Conservation (phyloP, 1,139 yeast species). For the Kodamaea suecica region DNA sequence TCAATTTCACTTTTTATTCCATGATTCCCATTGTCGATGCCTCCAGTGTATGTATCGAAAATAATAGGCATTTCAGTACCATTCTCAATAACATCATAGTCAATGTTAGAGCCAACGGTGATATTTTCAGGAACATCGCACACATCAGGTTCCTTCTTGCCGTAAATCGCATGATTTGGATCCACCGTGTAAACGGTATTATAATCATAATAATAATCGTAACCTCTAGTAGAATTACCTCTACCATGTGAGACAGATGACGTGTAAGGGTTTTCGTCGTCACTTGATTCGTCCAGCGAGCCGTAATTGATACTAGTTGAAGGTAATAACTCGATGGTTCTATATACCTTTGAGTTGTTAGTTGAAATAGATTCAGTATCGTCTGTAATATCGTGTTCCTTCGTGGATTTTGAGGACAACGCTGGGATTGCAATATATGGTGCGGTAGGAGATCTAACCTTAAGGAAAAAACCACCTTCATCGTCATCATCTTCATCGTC, state of each 20-base stretch:
- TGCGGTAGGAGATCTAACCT: slow-evolving; percentile 47
- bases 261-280: slow-evolving; percentile 50
- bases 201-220: slow-evolving; percentile 83
- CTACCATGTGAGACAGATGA: slow-evolving; percentile 74
- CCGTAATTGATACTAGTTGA: slow-evolving; percentile 80
- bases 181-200: slow-evolving; percentile 73
- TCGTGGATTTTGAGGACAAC: slow-evolving; percentile 8
- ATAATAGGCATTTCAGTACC: slow-evolving; percentile 13
- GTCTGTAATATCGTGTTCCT: slow-evolving; percentile 17
- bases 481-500: slow-evolving; percentile 54
- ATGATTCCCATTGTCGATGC: no score
- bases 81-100: slow-evolving; percentile 34
- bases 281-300: slow-evolving; percentile 67
- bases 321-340: slow-evolving; percentile 72
- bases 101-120: slow-evolving; percentile 39
- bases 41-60: no score
- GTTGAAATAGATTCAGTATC: slow-evolving; percentile 27
- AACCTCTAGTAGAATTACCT: slow-evolving; percentile 63
- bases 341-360: slow-evolving; percentile 26
- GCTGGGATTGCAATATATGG: slow-evolving; percentile 15
- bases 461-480: slow-evolving; percentile 69
- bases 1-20: no score
- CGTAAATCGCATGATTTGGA: slow-evolving; percentile 46
- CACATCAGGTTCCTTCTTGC: slow-evolving; percentile 35
- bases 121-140: slow-evolving; percentile 47